These are phyloP conservation scores for Garcia nutans DNA, from an alignment of 345 rosid species.

Conservation along the genomic window DNA sequence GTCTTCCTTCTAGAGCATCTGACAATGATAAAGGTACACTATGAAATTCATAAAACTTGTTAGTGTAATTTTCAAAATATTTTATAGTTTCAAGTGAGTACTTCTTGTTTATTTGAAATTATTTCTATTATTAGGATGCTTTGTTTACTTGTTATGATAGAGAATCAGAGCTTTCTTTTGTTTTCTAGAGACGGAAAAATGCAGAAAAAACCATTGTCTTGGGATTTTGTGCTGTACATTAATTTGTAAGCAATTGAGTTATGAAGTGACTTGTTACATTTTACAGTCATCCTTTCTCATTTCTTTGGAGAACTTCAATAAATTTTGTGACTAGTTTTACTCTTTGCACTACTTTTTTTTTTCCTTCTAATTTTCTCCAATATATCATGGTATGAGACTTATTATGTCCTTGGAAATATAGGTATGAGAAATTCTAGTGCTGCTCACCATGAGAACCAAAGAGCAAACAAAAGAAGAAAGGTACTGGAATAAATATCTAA, in stretches of 20 bases:
- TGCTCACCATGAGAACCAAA: constrained; percentile 37
- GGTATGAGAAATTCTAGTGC: constrained; percentile 42
- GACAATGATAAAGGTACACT: constrained; percentile 24
- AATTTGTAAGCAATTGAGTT: not conserved
- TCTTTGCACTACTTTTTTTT: not conserved
- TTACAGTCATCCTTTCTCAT: not conserved
- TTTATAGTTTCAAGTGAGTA: not conserved
- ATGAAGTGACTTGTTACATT: not conserved
- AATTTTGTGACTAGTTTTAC: not conserved
- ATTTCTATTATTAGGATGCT: not conserved
- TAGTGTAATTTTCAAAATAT: not conserved
- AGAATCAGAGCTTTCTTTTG: not conserved
- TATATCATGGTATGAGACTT: not conserved
- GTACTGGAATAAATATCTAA: constrained; percentile 34
- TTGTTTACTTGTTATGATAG: constrained; percentile 9
- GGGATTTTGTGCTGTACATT: not conserved
- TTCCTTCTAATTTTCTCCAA: not conserved
- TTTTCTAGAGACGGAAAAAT: not conserved
- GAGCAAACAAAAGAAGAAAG: constrained; percentile 63
- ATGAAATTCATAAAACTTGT: not conserved
- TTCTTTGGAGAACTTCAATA: constrained; percentile 2
- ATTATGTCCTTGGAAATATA: constrained; percentile 26
- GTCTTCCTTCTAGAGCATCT: constrained; percentile 45
- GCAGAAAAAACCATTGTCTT: not conserved
- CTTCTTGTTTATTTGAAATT: constrained; percentile 1